These are phyloP conservation scores for Yamadazyma trypodendri DNA, from an alignment of 1,139 yeast species.

Conservation along the genomic window DNA sequence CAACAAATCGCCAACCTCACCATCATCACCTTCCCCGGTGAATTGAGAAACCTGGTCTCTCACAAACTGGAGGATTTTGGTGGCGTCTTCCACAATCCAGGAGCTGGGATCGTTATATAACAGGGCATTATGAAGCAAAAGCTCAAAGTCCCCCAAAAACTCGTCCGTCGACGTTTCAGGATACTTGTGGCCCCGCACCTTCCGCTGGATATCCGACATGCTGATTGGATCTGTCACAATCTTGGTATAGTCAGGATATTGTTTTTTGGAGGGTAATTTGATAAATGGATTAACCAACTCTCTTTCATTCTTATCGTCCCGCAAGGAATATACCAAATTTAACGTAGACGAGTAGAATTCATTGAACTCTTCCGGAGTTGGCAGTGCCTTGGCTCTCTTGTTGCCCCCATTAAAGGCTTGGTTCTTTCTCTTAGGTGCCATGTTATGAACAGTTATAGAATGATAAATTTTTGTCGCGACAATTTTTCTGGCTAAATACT, in stretches of 20 bases:
- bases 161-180: slow-evolving; percentile 28
- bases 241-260: slow-evolving; percentile 80
- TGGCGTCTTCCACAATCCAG: slow-evolving; percentile 60
- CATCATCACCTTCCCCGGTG: slow-evolving; percentile 12
- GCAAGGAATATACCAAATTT: slow-evolving; percentile 24
- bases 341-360: slow-evolving; percentile 29
- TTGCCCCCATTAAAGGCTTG: slow-evolving; percentile 11
- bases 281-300: slow-evolving; percentile 54
- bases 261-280: slow-evolving; percentile 69
- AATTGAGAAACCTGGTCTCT: slow-evolving; percentile 37
- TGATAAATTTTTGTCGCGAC: slow-evolving; percentile 1
- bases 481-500: not conserved
- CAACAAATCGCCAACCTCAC: slow-evolving; percentile 20
- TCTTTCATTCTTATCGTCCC: slow-evolving; percentile 32
- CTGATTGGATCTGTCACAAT: slow-evolving; percentile 67
- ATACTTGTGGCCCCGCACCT: slow-evolving; percentile 36
- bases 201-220: slow-evolving; percentile 59
- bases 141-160: slow-evolving; percentile 54
- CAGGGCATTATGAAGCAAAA: slow-evolving; percentile 58
- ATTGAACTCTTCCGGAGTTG: slow-evolving; percentile 23
- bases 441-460: too few relatives aligned
- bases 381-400: slow-evolving; percentile 14
- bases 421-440: slow-evolving; percentile 29
- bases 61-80: slow-evolving; percentile 41
- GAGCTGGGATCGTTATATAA: slow-evolving; percentile 63